Conservation (phyloP, 192 early-diverging fungal species). For the Neocallimastix lanati region DNA sequence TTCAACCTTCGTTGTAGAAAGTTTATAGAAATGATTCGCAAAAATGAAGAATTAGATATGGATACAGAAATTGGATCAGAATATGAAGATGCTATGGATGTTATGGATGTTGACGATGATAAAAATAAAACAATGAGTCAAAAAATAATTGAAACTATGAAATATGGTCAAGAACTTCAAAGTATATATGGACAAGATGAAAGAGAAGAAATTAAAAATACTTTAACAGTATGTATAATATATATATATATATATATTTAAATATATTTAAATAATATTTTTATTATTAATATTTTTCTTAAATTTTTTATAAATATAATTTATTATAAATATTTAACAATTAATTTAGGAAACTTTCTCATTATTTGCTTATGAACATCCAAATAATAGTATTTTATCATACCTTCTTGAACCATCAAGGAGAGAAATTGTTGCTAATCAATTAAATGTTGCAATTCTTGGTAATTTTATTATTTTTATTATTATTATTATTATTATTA, state of each 20-base stretch:
- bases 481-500: too few relatives aligned
- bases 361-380: conserved; percentile 49
- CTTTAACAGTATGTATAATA: background rate
- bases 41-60: conserved; percentile 15
- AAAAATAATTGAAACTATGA: background rate
- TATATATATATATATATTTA: too few relatives aligned
- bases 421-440: conserved; percentile 37
- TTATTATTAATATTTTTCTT: too few relatives aligned
- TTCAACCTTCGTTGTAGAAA: conserved; percentile 67
- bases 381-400: conserved; percentile 20
- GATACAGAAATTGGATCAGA: conserved; percentile 12
- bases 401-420: conserved; percentile 27
- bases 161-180: background rate
- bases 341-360: conserved; percentile 41
- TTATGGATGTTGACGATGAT: conserved; percentile 3
- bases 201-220: background rate
- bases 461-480: background rate
- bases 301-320: too few relatives aligned
- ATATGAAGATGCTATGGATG: conserved; percentile 7
- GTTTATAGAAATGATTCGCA: conserved; percentile 68
- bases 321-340: too few relatives aligned
- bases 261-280: too few relatives aligned
- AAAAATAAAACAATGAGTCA: conserved; percentile 1
- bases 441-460: conserved; percentile 52
- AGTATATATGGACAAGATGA: background rate